phyloP scores from a whole-genome alignment of 192 early-diverging fungal species.

The Chytriomyces hyalinus region DNA sequence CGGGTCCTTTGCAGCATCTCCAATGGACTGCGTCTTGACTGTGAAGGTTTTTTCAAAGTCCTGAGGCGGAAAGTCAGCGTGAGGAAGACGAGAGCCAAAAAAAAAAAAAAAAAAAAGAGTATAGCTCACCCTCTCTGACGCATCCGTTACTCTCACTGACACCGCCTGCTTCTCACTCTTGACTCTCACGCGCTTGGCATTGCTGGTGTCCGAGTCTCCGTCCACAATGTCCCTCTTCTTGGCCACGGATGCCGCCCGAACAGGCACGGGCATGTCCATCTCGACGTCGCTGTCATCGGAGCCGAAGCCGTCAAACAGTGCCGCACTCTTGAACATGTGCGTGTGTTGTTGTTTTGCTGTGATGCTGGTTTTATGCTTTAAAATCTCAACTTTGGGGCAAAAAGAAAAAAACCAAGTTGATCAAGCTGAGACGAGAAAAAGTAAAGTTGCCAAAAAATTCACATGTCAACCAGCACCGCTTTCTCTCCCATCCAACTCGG shows the following conservation, averaged over 20 bases:
- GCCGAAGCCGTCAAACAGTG: conserved; percentile 36
- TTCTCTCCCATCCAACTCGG: conserved; percentile 5
- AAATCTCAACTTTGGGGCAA: too few relatives aligned
- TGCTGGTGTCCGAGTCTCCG: not conserved
- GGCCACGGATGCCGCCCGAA: conserved; percentile 3
- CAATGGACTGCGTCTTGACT: conserved; percentile 34
- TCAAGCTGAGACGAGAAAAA: not conserved
- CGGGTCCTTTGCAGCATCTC: conserved; percentile 19
- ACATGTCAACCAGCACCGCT: not conserved
- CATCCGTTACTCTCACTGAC: too few relatives aligned
- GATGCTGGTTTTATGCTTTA: too few relatives aligned
- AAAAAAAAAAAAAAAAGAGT: too few relatives aligned
- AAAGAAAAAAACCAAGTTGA: too few relatives aligned
- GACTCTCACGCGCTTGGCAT: not conserved
- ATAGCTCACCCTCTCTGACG: too few relatives aligned
- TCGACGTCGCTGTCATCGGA: conserved; percentile 36
- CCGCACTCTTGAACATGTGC: not conserved
- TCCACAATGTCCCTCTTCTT: not conserved
- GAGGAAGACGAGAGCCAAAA: too few relatives aligned
- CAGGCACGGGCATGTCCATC: not conserved
- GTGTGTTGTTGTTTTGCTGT: not conserved
- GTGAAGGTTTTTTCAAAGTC: conserved; percentile 36
- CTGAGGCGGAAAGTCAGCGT: not conserved
- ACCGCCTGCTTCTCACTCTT: not conserved
- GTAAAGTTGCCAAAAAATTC: not conserved